These are phyloP conservation scores for Telopea speciosissima DNA, from an alignment of 177 flowering plant species.

Conservation along the genomic window DNA sequence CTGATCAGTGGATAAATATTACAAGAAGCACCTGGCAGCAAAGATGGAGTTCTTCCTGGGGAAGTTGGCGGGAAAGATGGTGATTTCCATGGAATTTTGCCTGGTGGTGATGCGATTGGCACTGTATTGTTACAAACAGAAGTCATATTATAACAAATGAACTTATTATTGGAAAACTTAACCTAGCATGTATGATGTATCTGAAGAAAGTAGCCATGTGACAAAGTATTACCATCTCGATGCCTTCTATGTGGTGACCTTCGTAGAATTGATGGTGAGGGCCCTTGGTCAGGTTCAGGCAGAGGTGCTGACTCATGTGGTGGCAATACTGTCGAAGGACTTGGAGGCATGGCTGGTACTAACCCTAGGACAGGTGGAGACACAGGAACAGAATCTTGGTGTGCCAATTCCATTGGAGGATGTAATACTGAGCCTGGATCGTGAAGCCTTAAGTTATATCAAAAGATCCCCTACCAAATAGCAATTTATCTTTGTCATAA, in stretches of 20 bases:
- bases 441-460: conserved; percentile 9
- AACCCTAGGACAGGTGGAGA: conserved; percentile 17
- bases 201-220: background rate
- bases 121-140: conserved; percentile 1
- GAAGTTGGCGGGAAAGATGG: conserved; percentile 5
- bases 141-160: background rate
- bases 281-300: background rate
- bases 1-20: background rate
- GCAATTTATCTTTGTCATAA: background rate
- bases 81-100: background rate
- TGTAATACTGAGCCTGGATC: conserved; percentile 24
- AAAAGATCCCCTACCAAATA: conserved; percentile 2
- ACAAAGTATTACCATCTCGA: conserved; percentile 9
- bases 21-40: background rate
- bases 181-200: background rate
- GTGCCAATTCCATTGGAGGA: conserved; percentile 22
- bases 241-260: conserved; percentile 14
- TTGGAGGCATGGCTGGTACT: conserved; percentile 20
- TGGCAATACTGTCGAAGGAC: conserved; percentile 12
- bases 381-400: conserved; percentile 17
- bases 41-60: conserved; percentile 7
- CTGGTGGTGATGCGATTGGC: conserved; percentile 1
- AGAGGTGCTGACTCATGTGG: conserved; percentile 11
- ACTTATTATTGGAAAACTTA: background rate
- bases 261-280: conserved; percentile 24